These are phyloP conservation scores for Backusella liffmaniae DNA, from an alignment of 192 early-diverging fungal genomes.

Conservation along the genomic window DNA sequence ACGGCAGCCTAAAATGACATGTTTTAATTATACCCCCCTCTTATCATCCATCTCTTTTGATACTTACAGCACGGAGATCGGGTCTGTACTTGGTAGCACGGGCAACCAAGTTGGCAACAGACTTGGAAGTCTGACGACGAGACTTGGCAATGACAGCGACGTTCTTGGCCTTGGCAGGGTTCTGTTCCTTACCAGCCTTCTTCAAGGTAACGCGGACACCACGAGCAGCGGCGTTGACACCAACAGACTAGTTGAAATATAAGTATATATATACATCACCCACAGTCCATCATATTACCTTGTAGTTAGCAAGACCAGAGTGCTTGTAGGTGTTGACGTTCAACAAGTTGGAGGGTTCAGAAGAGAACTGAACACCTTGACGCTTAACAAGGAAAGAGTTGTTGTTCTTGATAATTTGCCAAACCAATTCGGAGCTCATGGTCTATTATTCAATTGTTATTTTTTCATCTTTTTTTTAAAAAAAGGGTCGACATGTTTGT, in stretches of 20 bases:
- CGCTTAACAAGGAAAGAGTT: constrained; percentile 84
- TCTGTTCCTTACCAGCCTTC: constrained; percentile 55
- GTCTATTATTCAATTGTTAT: constrained; percentile 12
- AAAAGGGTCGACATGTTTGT: not conserved
- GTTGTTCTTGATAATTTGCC: constrained; percentile 73
- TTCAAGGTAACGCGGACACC: constrained; percentile 64
- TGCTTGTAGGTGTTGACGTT: constrained; percentile 83
- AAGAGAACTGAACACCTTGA: constrained; percentile 66
- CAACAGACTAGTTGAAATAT: no score
- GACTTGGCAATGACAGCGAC: constrained; percentile 59
- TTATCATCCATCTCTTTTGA: no score
- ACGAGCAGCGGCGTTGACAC: constrained; percentile 54
- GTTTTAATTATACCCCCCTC: no score
- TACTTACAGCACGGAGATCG: constrained; percentile 63
- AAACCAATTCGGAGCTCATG: constrained; percentile 42
- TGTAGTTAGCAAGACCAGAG: constrained; percentile 76
- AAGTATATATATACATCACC: no score
- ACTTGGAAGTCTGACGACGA: constrained; percentile 61
- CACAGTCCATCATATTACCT: no score
- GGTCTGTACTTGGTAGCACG: constrained; percentile 60
- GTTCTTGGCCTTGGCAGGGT: constrained; percentile 51
- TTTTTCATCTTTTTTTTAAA: not conserved
- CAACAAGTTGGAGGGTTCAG: constrained; percentile 73
- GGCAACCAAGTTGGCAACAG: constrained; percentile 62
- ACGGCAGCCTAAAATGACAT: constrained; percentile 58